Evolutionary conservation across 345 rosid species (phyloP).

Genomic region (Syzygium aqueum): DNA sequence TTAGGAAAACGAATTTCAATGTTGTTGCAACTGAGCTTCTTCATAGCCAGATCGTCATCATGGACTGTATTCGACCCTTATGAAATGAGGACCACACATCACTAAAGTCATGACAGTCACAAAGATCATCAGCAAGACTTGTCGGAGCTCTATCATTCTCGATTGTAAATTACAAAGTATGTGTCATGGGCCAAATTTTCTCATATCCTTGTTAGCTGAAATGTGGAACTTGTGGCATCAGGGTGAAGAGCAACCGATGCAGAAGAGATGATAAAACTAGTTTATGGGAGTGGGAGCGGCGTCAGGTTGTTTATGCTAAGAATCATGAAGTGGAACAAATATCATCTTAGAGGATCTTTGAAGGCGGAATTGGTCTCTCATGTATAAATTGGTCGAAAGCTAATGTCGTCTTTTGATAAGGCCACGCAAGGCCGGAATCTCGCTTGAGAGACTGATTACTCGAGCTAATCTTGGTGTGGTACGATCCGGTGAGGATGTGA

Average conservation of each 20-base stretch:
- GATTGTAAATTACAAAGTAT: neutral
- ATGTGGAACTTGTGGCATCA: neutral
- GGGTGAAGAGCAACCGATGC: neutral
- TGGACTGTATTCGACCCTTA: neutral
- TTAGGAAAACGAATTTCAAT: neutral
- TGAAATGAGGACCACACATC: neutral
- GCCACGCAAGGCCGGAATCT: neutral
- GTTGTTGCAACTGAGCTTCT: neutral
- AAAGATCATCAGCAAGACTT: neutral
- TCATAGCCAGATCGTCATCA: neutral
- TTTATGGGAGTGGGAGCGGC: neutral
- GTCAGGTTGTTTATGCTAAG: neutral
- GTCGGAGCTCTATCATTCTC: fast-evolving
- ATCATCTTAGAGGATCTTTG: neutral
- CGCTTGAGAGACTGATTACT: neutral
- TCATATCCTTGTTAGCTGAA: neutral
- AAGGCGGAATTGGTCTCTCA: neutral
- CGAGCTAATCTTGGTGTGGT: neutral
- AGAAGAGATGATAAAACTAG: neutral
- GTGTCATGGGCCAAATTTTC: neutral
- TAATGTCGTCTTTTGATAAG: neutral
- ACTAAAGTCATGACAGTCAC: neutral
- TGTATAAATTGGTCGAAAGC: no score
- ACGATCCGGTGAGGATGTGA: neutral
- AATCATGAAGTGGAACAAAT: neutral